phyloP scores from a whole-genome alignment of 768 basidiomycete species.

The Lactifluus echinatus region DNA sequence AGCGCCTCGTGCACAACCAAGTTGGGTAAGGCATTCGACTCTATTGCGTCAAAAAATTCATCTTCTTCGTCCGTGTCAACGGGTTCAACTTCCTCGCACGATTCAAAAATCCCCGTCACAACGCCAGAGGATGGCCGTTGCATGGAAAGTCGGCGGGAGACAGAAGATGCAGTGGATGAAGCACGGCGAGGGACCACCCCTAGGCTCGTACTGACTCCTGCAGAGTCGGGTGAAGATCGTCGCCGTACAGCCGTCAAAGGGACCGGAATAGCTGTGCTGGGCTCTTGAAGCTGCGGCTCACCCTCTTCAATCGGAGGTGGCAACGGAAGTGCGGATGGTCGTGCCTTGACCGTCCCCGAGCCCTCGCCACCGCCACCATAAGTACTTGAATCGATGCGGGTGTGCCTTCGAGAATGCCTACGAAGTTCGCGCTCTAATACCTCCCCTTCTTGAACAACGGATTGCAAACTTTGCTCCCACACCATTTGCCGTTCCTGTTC shows the following conservation, averaged over 20 bases:
- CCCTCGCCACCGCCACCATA: slow-evolving; percentile 26
- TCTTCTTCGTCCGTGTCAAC: slow-evolving; percentile 75
- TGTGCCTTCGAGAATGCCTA: slow-evolving; percentile 50
- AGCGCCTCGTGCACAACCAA: slow-evolving; percentile 60
- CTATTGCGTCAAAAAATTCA: slow-evolving; percentile 97
- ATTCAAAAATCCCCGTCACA: not conserved
- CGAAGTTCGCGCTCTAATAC: slow-evolving; percentile 73
- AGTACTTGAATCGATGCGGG: slow-evolving; percentile 28
- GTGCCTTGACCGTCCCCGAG: slow-evolving; percentile 17
- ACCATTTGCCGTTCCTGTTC: slow-evolving; percentile 56
- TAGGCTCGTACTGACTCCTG: not conserved
- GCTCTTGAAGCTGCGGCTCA: not conserved
- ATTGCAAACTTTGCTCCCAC: slow-evolving; percentile 88
- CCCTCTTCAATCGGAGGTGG: slow-evolving; percentile 13
- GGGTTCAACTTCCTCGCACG: slow-evolving; percentile 26
- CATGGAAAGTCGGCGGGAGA: slow-evolving; percentile 13
- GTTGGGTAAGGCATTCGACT: slow-evolving; percentile 68
- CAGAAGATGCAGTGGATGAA: not conserved
- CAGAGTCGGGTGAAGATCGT: not conserved
- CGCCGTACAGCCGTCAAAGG: not conserved
- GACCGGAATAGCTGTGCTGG: slow-evolving; percentile 7
- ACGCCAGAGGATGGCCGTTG: not conserved
- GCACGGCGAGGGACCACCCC: not conserved
- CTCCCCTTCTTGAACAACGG: slow-evolving; percentile 81
- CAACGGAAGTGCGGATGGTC: slow-evolving; percentile 16